Evolutionary conservation across 768 basidiomycete species (phyloP).

Genomic region (Boletus pseudo-olivaceus): DNA sequence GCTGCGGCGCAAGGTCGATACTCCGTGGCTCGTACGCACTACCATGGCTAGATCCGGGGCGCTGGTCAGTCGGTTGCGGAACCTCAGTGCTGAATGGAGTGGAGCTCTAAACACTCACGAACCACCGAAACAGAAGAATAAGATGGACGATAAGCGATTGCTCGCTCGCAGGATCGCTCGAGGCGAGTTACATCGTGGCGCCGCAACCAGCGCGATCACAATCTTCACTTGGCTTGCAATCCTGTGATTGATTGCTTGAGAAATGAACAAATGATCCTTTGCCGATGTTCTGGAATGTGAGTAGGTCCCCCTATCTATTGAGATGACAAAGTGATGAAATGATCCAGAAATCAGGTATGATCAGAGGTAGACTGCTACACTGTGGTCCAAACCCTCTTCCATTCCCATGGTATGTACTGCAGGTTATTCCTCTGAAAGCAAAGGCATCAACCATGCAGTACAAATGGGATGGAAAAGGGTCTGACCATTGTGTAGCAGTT

Average conservation of each 20-base stretch:
- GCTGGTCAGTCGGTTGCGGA: background rate
- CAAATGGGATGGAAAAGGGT: conserved; percentile 28
- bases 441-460: conserved; percentile 26
- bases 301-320: background rate
- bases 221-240: background rate
- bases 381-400: conserved; percentile 39
- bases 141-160: background rate
- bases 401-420: conserved; percentile 48
- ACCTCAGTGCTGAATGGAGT: background rate
- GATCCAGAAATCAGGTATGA: background rate
- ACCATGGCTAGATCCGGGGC: background rate
- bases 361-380: conserved; percentile 10
- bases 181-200: background rate
- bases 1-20: background rate
- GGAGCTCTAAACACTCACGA: background rate
- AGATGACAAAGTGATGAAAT: background rate
- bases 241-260: background rate
- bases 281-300: background rate
- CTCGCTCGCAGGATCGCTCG: background rate
- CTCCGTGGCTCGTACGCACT: background rate
- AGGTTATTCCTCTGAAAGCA: conserved; percentile 25
- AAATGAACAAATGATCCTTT: background rate
- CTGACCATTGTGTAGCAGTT: conserved; percentile 28
- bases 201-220: background rate
- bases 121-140: background rate